Evolutionary conservation across 1,284 basidiomycete species (phyloP).

Genomic region (Chalciporus sp.): DNA sequence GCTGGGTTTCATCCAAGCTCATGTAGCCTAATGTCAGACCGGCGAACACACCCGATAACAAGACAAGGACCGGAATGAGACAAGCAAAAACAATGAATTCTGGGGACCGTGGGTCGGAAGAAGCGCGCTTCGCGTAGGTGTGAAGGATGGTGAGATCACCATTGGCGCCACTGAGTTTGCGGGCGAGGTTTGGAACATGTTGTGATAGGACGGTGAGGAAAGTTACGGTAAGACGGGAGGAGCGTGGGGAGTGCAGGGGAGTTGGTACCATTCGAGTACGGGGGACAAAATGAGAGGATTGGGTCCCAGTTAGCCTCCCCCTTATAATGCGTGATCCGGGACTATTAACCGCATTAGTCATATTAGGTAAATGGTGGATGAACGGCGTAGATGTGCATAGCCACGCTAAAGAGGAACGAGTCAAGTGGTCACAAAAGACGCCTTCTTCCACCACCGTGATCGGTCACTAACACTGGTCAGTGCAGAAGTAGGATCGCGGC

Average conservation of each 20-base stretch:
- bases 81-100: slow-evolving; percentile 36
- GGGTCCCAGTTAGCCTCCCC: background rate
- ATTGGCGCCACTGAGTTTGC: slow-evolving; percentile 14
- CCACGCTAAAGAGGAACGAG: too few relatives aligned
- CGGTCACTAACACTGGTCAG: too few relatives aligned
- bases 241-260: slow-evolving; percentile 30
- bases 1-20: slow-evolving; percentile 91
- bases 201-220: slow-evolving; percentile 28
- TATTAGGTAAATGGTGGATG: background rate
- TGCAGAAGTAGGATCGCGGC: too few relatives aligned
- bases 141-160: slow-evolving; percentile 18
- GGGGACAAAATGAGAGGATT: background rate
- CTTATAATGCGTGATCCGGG: slow-evolving; percentile 1
- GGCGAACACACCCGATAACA: slow-evolving; percentile 62
- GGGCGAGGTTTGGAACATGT: slow-evolving; percentile 32
- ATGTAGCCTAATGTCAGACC: slow-evolving; percentile 88
- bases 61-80: slow-evolving; percentile 54
- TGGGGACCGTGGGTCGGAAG: slow-evolving; percentile 6
- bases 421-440: too few relatives aligned
- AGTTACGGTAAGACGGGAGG: slow-evolving; percentile 24
- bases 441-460: too few relatives aligned
- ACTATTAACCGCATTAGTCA: background rate
- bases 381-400: too few relatives aligned
- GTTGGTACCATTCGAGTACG: slow-evolving; percentile 35
- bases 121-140: slow-evolving; percentile 26